Evolutionary conservation across 805 yeast species (phyloP), one percentile per base, ranked within the genome.

Genomic region (Suhomyces sp.): DNA sequence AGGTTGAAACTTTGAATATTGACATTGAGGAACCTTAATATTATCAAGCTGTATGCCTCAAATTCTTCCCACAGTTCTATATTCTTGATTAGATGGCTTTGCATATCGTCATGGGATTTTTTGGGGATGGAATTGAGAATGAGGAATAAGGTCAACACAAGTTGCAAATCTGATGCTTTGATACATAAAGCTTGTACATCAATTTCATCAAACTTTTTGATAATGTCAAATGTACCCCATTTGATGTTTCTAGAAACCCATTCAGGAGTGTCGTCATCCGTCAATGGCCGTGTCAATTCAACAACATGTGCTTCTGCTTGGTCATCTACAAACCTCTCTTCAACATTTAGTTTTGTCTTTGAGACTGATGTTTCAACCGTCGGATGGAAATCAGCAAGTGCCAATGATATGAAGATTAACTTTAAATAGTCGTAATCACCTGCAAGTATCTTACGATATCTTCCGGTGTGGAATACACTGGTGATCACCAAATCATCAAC

Each of bases 11-110:
- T 27, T 0, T 50, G 52, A 21, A 76, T 59, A 2, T 53, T 46
- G 2, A 67, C 40, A 36, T 74, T 67, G 53, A 83, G 68, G n/a
- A 77, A 65, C 35, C 76, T 55, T 12, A 81, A 38, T 14, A 83
- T 48, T 15, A 63, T 51, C 21, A 66, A 29, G 0, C 87, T 79
- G 20, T 60, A 48, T 0, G 41, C 32, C 41, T 71, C 70, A 54
- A 71, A 81, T 3, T 52, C 47, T 0, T 51, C 38, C 76, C 81
- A 74, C 4, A 60, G 48, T 0, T 43, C 35, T 9, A 33, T 9
- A 15, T 20, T 25, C 9, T 17, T 2, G 3, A 8, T 16, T 17
- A 33, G 15, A 11, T 17, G 20, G 16, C n/a, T 11, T 12, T 13
- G 3, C 36, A 33, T 33, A 11, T 12, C 15, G 17, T 16, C 11